Conservation (phyloP, 1,139 yeast genomes). For the Suhomyces bribrorum region DNA sequence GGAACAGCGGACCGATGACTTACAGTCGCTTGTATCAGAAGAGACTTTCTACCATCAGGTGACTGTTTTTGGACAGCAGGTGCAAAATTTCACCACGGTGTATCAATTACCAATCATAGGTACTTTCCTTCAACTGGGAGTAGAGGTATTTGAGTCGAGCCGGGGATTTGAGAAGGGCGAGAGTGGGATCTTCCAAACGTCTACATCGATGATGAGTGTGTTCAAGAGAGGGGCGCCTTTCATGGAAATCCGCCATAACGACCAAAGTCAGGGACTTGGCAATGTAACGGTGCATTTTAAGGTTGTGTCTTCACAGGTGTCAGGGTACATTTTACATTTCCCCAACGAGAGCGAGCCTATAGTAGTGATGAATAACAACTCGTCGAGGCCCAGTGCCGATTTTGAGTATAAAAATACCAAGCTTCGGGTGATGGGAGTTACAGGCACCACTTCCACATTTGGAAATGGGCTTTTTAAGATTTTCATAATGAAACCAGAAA, state of each 20-base stretch:
- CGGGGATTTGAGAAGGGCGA: constrained; percentile 18
- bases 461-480: constrained; percentile 36
- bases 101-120: constrained; percentile 29
- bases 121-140: constrained; percentile 32
- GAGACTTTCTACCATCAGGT: constrained; percentile 30
- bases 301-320: constrained; percentile 33
- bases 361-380: constrained; percentile 33
- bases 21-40: constrained; percentile 22
- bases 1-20: constrained; percentile 8
- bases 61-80: constrained; percentile 25
- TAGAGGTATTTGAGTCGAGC: constrained; percentile 24
- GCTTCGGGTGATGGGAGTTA: constrained; percentile 35
- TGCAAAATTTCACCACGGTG: constrained; percentile 21
- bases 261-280: constrained; percentile 14
- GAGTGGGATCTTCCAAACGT: constrained; percentile 21
- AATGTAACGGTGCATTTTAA: constrained; percentile 31
- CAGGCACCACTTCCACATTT: constrained; percentile 43
- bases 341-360: constrained; percentile 18
- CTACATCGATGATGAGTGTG: constrained; percentile 31
- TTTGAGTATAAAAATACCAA: constrained; percentile 30
- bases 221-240: constrained; percentile 38
- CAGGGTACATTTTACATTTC: constrained; percentile 37
- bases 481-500: constrained; percentile 25
- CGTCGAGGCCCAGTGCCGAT: constrained; percentile 39
- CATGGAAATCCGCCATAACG: constrained; percentile 26